These are phyloP conservation scores for Penicillium oxalicum DNA, from an alignment of 2,329 filamentous ascomycete species.

Conservation along the genomic window DNA sequence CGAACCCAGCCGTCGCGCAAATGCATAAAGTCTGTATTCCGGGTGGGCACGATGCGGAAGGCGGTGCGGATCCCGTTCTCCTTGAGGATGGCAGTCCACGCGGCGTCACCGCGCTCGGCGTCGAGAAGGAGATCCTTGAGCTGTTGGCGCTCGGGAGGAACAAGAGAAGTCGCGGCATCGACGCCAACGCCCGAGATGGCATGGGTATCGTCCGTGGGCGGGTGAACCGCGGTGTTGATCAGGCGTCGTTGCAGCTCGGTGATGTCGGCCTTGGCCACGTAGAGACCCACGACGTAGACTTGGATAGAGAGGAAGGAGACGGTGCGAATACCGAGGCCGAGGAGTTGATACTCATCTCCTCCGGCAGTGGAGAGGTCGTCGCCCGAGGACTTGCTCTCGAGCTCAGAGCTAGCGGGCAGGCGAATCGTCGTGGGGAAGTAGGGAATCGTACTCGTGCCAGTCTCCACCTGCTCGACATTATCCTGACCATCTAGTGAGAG, in stretches of 20 bases:
- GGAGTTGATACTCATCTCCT: constrained; percentile 66
- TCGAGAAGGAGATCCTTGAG: constrained; percentile 66
- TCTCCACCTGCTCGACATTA: constrained; percentile 68
- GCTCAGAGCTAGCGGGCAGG: constrained; percentile 46
- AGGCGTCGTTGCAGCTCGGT: constrained; percentile 71
- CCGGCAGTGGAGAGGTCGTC: constrained; percentile 34
- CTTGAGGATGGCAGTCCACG: constrained; percentile 68
- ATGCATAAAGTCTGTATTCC: constrained; percentile 91
- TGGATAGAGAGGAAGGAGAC: constrained; percentile 86
- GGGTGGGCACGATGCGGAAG: constrained; percentile 80
- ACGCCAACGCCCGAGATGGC: constrained; percentile 47
- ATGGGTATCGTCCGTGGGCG: constrained; percentile 18
- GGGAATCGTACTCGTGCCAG: constrained; percentile 73
- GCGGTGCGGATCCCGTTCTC: constrained; percentile 65
- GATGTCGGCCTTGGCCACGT: constrained; percentile 79
- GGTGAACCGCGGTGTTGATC: constrained; percentile 58
- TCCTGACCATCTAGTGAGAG: constrained; percentile 45
- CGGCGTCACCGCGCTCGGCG: constrained; percentile 59
- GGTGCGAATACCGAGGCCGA: constrained; percentile 80
- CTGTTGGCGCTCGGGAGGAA: constrained; percentile 71
- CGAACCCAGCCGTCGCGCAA: constrained; percentile 86
- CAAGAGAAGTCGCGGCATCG: constrained; percentile 68
- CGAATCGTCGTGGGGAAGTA: constrained; percentile 68
- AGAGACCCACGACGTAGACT: constrained; percentile 92
- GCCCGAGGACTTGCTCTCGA: constrained; percentile 30